Evolutionary conservation across 2,329 filamentous ascomycete genomes (phyloP).

Genomic region (Colletotrichum caudatum): DNA sequence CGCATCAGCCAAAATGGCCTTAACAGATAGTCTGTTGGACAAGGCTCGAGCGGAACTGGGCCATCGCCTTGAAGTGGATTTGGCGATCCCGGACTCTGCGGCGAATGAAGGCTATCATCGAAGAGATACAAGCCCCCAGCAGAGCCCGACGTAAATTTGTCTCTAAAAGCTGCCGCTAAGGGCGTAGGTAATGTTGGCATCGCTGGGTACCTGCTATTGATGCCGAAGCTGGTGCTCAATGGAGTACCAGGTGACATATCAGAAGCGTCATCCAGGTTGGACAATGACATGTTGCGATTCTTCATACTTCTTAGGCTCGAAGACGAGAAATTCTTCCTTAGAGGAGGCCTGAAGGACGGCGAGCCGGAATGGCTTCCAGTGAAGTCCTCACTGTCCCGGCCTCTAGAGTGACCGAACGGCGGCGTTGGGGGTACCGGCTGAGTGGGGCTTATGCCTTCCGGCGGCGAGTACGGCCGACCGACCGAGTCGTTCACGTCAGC

Average conservation of each 20-base stretch:
- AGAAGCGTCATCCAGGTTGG: constrained; percentile 69
- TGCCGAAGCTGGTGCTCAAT: constrained; percentile 74
- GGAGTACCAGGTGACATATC: constrained; percentile 82
- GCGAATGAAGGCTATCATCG: constrained; percentile 83
- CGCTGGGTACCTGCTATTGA: constrained; percentile 60
- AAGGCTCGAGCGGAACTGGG: constrained; percentile 87
- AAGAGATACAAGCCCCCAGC: constrained; percentile 83
- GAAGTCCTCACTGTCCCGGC: constrained; percentile 53
- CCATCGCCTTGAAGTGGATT: constrained; percentile 72
- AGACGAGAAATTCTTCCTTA: constrained; percentile 78
- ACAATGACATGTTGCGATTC: constrained; percentile 78
- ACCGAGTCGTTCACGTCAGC: constrained; percentile 7
- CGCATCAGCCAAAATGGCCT: constrained; percentile 98
- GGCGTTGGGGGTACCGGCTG: constrained; percentile 43
- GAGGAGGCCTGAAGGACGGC: constrained; percentile 61
- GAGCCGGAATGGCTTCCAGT: constrained; percentile 62
- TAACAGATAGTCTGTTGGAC: constrained; percentile 88
- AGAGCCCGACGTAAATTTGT: constrained; percentile 67
- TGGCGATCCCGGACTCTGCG: constrained; percentile 72
- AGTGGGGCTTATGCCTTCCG: constrained; percentile 41
- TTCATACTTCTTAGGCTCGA: constrained; percentile 79
- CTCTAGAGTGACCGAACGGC: constrained; percentile 47
- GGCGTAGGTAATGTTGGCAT: constrained; percentile 77
- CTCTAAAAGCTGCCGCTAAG: constrained; percentile 71
- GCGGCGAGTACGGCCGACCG: constrained; percentile 34